Conservation (phyloP, 768 basidiomycete species). For the Mycena galopus region DNA sequence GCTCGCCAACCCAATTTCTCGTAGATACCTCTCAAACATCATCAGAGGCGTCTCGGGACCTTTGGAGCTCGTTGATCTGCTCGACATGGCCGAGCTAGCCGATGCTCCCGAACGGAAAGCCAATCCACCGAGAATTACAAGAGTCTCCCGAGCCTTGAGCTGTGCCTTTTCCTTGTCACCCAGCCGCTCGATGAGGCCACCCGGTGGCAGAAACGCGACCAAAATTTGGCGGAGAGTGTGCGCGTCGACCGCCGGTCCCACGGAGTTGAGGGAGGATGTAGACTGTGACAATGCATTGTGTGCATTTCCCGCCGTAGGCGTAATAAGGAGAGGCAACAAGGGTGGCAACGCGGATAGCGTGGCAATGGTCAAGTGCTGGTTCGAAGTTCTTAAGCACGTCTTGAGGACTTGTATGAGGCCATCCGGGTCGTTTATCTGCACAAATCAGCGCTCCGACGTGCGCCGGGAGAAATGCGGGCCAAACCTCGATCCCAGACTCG, state of each 20-base stretch:
- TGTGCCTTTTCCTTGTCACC: slow-evolving; percentile 85
- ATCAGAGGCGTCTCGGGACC: slow-evolving; percentile 76
- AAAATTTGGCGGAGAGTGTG: slow-evolving; percentile 77
- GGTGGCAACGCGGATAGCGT: slow-evolving; percentile 78
- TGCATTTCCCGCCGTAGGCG: slow-evolving; percentile 49
- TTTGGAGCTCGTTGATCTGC: slow-evolving; percentile 67
- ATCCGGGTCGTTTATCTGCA: slow-evolving; percentile 81
- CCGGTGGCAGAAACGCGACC: slow-evolving; percentile 76
- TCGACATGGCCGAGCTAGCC: slow-evolving; percentile 53
- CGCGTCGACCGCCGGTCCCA: slow-evolving; percentile 62
- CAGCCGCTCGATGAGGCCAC: slow-evolving; percentile 85
- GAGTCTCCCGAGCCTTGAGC: slow-evolving; percentile 78
- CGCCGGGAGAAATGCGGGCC: slow-evolving; percentile 33
- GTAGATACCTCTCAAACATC: slow-evolving; percentile 78
- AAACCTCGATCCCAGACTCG: slow-evolving; percentile 78
- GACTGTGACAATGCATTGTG: slow-evolving; percentile 55
- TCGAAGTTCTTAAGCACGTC: slow-evolving; percentile 81
- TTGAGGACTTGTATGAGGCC: slow-evolving; percentile 77
- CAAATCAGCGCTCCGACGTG: slow-evolving; percentile 31
- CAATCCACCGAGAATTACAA: slow-evolving; percentile 81
- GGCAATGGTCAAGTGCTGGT: slow-evolving; percentile 85
- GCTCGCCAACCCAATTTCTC: slow-evolving; percentile 79
- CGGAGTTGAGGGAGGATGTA: slow-evolving; percentile 62
- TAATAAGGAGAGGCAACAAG: slow-evolving; percentile 73
- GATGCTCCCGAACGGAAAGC: slow-evolving; percentile 71